These are phyloP conservation scores for Litchi chinensis DNA, from an alignment of 345 rosid genomes.

Conservation along the genomic window DNA sequence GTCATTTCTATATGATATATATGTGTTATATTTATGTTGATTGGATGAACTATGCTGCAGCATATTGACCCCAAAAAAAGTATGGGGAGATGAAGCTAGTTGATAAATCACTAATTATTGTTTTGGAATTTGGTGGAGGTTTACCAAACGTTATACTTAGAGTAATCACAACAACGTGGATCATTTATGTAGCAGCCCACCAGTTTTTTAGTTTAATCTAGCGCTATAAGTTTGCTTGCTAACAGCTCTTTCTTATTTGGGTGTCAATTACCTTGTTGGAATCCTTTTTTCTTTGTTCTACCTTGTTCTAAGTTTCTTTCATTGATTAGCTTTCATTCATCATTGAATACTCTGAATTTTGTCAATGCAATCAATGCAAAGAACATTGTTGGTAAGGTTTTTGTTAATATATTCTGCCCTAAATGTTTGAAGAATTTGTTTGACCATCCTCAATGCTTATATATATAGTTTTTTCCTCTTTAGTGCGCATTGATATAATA, in stretches of 20 bases:
- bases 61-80: not conserved
- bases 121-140: not conserved
- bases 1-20: not conserved
- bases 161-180: not conserved
- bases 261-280: not conserved
- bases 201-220: not conserved
- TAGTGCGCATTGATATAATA: too few species aligned
- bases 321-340: not conserved
- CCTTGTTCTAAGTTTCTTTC: not conserved
- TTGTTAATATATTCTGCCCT: not conserved
- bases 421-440: not conserved
- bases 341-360: not conserved
- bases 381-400: conserved; percentile 2
- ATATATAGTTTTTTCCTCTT: too few species aligned
- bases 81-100: not conserved
- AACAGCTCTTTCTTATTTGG: not conserved
- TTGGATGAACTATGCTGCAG: not conserved
- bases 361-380: not conserved
- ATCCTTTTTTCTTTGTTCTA: not conserved
- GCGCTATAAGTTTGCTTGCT: not conserved
- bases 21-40: not conserved
- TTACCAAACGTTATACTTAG: not conserved
- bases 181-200: not conserved
- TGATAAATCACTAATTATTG: not conserved
- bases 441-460: not conserved